Evolutionary conservation across 768 basidiomycete species (phyloP), one percentile per base, ranked within the genome.

Genomic region (Agrocybe praecox): DNA sequence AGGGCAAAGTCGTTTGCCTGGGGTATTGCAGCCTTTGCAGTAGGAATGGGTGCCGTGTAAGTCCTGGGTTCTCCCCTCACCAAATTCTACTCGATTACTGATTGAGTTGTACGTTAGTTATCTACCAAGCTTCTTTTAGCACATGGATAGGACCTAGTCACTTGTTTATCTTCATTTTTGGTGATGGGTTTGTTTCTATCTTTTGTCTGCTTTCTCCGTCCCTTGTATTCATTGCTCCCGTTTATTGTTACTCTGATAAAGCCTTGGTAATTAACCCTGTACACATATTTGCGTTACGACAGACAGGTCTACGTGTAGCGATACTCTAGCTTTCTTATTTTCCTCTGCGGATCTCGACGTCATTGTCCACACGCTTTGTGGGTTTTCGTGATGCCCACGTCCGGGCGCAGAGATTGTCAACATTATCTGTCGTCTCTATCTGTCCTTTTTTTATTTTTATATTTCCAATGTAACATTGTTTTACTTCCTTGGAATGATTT

Each of bases 21-120:
- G 92, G 93, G 93, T 34, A 77, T 89, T 18, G 80, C 90, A 34
- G 89, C 89, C 18, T 96, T 96, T 72, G 91, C 90, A 34, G 76
- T 93, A 49, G 92, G 92, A 24, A 75, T 90, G 69, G 83, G 90
- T 49, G 92, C 91, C 59, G 81, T 89, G 91, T 94, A 65, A 74
- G 89, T 85, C 2, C 29, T 55, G n/a, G n/a, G n/a, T 46, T 57
- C 15, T 32, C 23, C 44, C 22, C 53, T 12, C 23, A 23, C n/a
- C n/a, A 1, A 34, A 48, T 15, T 43, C 29, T 42, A 50, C 23
- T 14, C 53, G 29, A 40, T 26, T 18, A 26, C 7, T 57, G 34
- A 32, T 47, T 17, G 47, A 36, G 32, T 29, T 42, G 23, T 60
- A 11, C 63, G 86, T 83, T 59, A 78, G 84, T 21, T 81, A 83